Percentiles rank a stretch among this genome's conserved stretches.
Evolutionary conservation across 2,329 filamentous ascomycete genomes (phyloP).

Genomic region (Ceratocystis colombiana): DNA sequence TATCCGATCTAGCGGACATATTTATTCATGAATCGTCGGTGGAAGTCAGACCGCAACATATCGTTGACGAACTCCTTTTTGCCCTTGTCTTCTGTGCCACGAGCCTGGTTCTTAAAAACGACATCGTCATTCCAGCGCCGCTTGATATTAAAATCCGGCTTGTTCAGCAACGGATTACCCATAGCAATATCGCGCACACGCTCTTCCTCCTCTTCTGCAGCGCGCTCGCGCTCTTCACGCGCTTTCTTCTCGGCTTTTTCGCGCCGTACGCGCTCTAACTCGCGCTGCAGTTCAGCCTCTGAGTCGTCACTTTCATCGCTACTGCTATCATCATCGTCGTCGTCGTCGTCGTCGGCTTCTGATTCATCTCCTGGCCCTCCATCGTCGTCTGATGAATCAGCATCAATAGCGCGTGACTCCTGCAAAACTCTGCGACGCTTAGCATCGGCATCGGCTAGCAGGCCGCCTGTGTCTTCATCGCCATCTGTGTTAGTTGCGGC

Average conservation of each 20-base stretch:
- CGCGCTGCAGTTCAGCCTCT: constrained; percentile 78
- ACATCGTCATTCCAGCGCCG: constrained; percentile 96
- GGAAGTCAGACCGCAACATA: constrained; percentile 86
- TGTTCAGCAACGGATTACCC: constrained; percentile 87
- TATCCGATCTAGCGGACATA: constrained; percentile 43
- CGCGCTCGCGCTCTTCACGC: constrained; percentile 60
- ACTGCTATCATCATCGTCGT: constrained; percentile 33
- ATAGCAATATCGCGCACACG: constrained; percentile 80
- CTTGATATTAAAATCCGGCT: constrained; percentile 81
- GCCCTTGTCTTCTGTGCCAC: constrained; percentile 83
- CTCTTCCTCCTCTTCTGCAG: constrained; percentile 70
- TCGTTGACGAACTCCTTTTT: constrained; percentile 98
- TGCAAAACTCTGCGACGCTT: constrained; percentile 82
- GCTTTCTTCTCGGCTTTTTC: constrained; percentile 58
- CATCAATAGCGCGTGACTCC: constrained; percentile 79
- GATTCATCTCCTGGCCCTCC: constrained; percentile 29
- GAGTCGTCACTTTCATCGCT: constrained; percentile 60
- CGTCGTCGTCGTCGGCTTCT: constrained; percentile 42
- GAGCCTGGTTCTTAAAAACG: constrained; percentile 96
- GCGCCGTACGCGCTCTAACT: constrained; percentile 86
- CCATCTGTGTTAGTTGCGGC: constrained; percentile 44
- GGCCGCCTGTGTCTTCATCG: constrained; percentile 33
- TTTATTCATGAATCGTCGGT: constrained; percentile 87
- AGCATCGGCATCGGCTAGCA: constrained; percentile 57
- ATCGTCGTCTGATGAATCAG: constrained; percentile 54